Base-by-base conservation (phyloP, 805 yeast species). In the Gaillardinia entomophila region DNA sequence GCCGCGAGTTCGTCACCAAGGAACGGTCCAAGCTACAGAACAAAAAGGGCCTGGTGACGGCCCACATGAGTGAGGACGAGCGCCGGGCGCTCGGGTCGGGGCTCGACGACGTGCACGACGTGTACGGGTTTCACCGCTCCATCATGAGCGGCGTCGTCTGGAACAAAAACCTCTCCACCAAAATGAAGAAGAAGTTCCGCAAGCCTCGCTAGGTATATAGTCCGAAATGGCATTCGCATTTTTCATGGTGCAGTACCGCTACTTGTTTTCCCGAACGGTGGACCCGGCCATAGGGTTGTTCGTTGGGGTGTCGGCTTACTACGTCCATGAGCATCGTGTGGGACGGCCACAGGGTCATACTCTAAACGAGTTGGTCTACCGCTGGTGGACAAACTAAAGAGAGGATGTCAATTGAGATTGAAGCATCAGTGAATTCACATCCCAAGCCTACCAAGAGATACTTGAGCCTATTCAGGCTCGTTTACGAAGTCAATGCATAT, bases 1-100 rank as follows among this genome's bases (percentile, higher is more conserved):
- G 96, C 48, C 71, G 94, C 30, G 75, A 75, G 45, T 89, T 80
- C 55, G 97, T 90, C 11, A 64, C 77, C 6, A 75, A 75, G 25
- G 81, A 77, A 46, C 56, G 94, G 33, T 55, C 57, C 24, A 62
- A 68, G 33, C 27, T 65, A 12, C 47, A 46, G 26, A 42, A 39
- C 24, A 61, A 54, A 30, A 59, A 47, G 34, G 40, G 54, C 3
- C 46, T 43, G 4, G 43, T 60, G 23, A 52, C 51, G 4, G 56
- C 66, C 1, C 61, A 56, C 26, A 49, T 66, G 50, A 66, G 61
- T 16, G 66, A 56, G 5, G 62, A 53, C 14, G 75, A 69, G 38
- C 48, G 66, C 24, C 49, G 49, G 31, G 51, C 58, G 3, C 49
- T 62, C 11, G 51, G 48, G 16, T 31, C 34, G 16, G 27, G 31